These are phyloP conservation scores for Seiridium unicorne DNA, from an alignment of 2,329 filamentous ascomycete genomes.

Conservation along the genomic window DNA sequence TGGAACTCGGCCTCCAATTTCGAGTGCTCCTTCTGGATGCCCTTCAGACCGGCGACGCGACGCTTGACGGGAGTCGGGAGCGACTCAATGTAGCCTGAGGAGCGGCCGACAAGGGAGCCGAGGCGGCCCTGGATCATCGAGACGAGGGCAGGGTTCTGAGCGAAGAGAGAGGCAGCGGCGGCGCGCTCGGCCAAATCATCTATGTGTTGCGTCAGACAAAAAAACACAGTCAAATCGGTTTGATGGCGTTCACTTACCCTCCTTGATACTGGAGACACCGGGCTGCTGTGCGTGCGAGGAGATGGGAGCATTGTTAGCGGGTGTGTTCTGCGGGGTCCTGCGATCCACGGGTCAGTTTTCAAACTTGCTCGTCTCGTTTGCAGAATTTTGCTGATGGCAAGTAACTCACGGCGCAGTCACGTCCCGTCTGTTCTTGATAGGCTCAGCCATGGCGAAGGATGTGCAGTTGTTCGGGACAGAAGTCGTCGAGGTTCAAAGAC, in stretches of 20 bases:
- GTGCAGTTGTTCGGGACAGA: constrained; percentile 11
- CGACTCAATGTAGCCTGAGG: constrained; percentile 97
- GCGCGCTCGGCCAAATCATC: constrained; percentile 83
- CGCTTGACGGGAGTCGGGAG: constrained; percentile 86
- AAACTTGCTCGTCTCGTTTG: background rate
- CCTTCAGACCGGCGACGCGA: constrained; percentile 92
- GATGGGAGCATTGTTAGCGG: constrained; percentile 92
- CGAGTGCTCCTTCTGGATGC: constrained; percentile 97
- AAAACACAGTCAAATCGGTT: constrained; percentile 1
- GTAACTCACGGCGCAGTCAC: constrained; percentile 58
- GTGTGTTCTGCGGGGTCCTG: constrained; percentile 98
- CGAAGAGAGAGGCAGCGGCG: constrained; percentile 87
- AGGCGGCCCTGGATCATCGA: constrained; percentile 98
- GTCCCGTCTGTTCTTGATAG: constrained; percentile 62
- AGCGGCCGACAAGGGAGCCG: constrained; percentile 86
- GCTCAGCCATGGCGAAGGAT: constrained; percentile 55
- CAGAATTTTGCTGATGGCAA: background rate
- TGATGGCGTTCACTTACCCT: constrained; percentile 66
- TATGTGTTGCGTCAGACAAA: constrained; percentile 34
- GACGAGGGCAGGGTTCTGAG: constrained; percentile 90
- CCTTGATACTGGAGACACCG: constrained; percentile 90
- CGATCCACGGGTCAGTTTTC: constrained; percentile 30
- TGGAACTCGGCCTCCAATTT: constrained; percentile 99
- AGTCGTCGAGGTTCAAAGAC: constrained; percentile 5
- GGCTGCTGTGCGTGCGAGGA: constrained; percentile 97